These are phyloP conservation scores for Phaeosphaeriaceae sp. DNA, from an alignment of 2,329 filamentous ascomycete species.

Conservation along the genomic window DNA sequence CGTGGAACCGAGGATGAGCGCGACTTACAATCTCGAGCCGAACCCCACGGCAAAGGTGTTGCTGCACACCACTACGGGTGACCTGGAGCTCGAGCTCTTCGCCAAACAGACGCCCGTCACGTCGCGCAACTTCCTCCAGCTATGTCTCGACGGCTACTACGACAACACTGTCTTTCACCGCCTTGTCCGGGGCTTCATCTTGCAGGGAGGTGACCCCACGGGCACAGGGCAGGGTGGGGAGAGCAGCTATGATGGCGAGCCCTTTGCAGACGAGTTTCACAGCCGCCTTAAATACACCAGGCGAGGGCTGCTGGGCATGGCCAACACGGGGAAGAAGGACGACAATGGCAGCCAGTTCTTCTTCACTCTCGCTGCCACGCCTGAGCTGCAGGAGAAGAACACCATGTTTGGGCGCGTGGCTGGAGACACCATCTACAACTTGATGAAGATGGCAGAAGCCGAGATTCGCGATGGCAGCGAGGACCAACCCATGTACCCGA, in stretches of 20 bases:
- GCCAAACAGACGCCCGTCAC: constrained; percentile 92
- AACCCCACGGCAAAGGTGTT: constrained; percentile 92
- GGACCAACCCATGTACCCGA: constrained; percentile 85
- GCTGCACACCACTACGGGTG: constrained; percentile 87
- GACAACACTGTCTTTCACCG: constrained; percentile 93
- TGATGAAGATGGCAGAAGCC: constrained; percentile 90
- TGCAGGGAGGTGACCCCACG: constrained; percentile 94
- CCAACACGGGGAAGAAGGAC: constrained; percentile 78
- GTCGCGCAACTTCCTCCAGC: constrained; percentile 93
- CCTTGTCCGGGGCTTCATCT: constrained; percentile 86
- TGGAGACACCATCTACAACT: constrained; percentile 94
- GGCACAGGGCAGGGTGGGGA: constrained; percentile 91
- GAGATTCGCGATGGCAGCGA: constrained; percentile 78
- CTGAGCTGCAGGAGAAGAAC: constrained; percentile 87
- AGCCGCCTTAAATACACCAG: constrained; percentile 91
- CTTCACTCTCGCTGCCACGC: constrained; percentile 82
- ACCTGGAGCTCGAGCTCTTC: constrained; percentile 91
- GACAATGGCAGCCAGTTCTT: constrained; percentile 98
- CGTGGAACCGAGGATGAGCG: constrained; percentile 68
- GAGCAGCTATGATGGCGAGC: constrained; percentile 84
- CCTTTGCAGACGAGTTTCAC: constrained; percentile 90
- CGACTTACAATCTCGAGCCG: constrained; percentile 92
- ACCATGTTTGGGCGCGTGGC: constrained; percentile 92
- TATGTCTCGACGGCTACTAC: constrained; percentile 95
- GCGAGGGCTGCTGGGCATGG: constrained; percentile 92